Percentiles rank a stretch among this genome's conserved stretches.
phyloP scores from a whole-genome alignment of 768 basidiomycete species.

The Termitomyces titanicus region DNA sequence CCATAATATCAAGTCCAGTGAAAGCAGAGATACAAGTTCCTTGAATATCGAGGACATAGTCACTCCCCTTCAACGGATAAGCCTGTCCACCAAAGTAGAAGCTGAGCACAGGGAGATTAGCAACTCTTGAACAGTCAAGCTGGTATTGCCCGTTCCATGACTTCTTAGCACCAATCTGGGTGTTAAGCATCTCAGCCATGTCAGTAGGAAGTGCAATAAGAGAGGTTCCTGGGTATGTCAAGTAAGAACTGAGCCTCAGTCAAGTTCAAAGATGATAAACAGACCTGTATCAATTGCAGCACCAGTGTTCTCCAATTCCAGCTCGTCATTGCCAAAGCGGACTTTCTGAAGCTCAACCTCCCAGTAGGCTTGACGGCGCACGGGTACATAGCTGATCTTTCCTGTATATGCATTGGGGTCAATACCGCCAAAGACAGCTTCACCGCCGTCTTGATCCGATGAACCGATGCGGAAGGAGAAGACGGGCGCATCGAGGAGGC shows the following conservation, averaged over 20 bases:
- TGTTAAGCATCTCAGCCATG: constrained; percentile 96
- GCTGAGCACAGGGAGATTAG: constrained; percentile 77
- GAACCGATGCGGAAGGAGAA: constrained; percentile 93
- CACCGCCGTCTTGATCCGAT: constrained; percentile 86
- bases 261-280: background rate
- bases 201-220: constrained; percentile 92
- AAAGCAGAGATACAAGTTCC: constrained; percentile 95
- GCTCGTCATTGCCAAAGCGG: constrained; percentile 77
- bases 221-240: constrained; percentile 86
- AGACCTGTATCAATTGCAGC: constrained; percentile 88
- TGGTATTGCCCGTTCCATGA: constrained; percentile 96
- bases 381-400: constrained; percentile 79
- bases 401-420: constrained; percentile 77
- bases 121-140: constrained; percentile 83
- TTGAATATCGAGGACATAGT: constrained; percentile 89
- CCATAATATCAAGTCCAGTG: constrained; percentile 86
- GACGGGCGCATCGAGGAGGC: constrained; percentile 77
- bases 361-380: constrained; percentile 97
- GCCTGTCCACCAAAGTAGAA: constrained; percentile 81
- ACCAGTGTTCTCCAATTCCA: constrained; percentile 92
- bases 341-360: constrained; percentile 93
- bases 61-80: constrained; percentile 75
- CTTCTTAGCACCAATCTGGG: constrained; percentile 90
- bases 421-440: constrained; percentile 89
- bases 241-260: background rate